Percentiles rank a stretch among this genome's conserved stretches.
phyloP scores from a whole-genome alignment of 345 rosid species.

The Linum tenue region DNA sequence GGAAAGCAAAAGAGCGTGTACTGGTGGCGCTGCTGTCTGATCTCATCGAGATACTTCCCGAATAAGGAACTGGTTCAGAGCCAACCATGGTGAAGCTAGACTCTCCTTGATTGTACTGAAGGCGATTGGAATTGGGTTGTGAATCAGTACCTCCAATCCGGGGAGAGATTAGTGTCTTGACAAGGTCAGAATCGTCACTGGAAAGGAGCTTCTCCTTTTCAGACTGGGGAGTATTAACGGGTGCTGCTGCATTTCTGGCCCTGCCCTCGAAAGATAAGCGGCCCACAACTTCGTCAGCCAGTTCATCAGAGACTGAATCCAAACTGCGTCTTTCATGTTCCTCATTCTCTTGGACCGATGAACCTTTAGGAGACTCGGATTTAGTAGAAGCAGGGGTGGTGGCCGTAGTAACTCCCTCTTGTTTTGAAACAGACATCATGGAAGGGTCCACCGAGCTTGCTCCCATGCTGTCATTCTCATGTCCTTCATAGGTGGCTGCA shows the following conservation, averaged over 20 bases:
- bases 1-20: slow-evolving; percentile 90
- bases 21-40: slow-evolving; percentile 93
- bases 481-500: slow-evolving; percentile 9
- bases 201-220: slow-evolving; percentile 17
- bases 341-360: not conserved
- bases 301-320: slow-evolving; percentile 6
- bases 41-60: slow-evolving; percentile 74
- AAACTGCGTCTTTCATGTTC: not conserved
- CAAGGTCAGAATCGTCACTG: slow-evolving; percentile 11
- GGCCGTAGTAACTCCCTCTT: slow-evolving; percentile 6
- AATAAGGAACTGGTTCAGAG: slow-evolving; percentile 54
- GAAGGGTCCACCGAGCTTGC: slow-evolving; percentile 6
- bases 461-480: slow-evolving; percentile 9
- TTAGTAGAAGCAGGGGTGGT: too few relatives aligned
- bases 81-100: slow-evolving; percentile 68
- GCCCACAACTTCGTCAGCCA: not conserved
- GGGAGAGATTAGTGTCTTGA: slow-evolving; percentile 12
- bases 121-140: slow-evolving; percentile 21
- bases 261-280: slow-evolving; percentile 15
- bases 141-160: slow-evolving; percentile 18
- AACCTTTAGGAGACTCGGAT: too few relatives aligned
- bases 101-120: slow-evolving; percentile 39
- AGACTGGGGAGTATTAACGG: slow-evolving; percentile 18
- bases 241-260: slow-evolving; percentile 19
- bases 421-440: not conserved